Evolutionary conservation across 2,329 filamentous ascomycete genomes (phyloP).

Genomic region (Coniochaeta hoffmannii): DNA sequence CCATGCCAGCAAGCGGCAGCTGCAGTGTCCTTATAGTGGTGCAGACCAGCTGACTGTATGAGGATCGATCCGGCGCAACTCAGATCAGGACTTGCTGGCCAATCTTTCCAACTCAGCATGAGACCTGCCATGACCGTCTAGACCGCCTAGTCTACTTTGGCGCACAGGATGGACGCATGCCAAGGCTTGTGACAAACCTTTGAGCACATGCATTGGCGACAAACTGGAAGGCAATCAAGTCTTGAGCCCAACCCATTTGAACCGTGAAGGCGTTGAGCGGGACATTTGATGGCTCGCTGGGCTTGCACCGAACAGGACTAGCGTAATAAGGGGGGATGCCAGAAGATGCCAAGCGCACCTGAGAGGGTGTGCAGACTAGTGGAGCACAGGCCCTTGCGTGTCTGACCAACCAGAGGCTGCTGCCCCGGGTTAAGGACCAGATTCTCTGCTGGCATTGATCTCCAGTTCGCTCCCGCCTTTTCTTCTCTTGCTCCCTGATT

Average conservation of each 20-base stretch:
- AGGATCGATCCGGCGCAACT: too few relatives aligned
- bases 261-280: too few relatives aligned
- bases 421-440: neutral
- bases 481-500: slow-evolving; percentile 9
- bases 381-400: neutral
- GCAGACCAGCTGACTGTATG: too few relatives aligned
- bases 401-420: slow-evolving; percentile 1
- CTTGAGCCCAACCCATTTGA: neutral
- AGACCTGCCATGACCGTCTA: too few relatives aligned
- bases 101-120: too few relatives aligned
- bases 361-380: slow-evolving; percentile 5
- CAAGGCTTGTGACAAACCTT: neutral
- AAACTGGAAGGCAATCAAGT: too few relatives aligned
- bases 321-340: neutral
- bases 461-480: slow-evolving; percentile 5
- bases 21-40: too few relatives aligned
- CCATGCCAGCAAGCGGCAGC: too few relatives aligned
- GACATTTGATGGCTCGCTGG: neutral
- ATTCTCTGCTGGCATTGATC: neutral
- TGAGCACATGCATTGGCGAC: neutral
- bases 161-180: neutral
- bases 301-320: neutral
- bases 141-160: neutral
- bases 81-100: too few relatives aligned
- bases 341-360: neutral